Percentiles rank a stretch among this genome's conserved stretches.
Conservation (phyloP, 2,329 filamentous ascomycete species). For the Tetracladium maxilliforme region DNA sequence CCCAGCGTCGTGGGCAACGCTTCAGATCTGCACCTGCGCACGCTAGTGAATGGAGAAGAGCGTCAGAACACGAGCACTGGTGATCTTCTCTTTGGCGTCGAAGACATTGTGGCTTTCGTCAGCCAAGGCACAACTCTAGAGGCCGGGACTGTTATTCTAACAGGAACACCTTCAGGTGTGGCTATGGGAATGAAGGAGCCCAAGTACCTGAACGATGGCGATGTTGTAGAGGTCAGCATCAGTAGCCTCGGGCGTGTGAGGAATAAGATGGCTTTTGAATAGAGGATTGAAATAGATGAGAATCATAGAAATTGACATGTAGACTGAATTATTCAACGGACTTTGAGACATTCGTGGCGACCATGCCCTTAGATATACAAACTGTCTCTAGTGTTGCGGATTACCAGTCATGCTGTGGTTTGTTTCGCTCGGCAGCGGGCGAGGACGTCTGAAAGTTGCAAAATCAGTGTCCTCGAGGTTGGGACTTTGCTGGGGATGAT, state of each 20-base stretch:
- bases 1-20: neutral
- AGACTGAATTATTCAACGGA: no score
- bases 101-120: constrained; percentile 17
- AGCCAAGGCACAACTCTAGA: constrained; percentile 20
- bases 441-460: no score
- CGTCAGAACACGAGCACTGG: constrained; percentile 28
- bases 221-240: constrained; percentile 1
- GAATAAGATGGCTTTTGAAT: no score
- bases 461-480: no score
- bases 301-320: no score
- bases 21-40: constrained; percentile 24
- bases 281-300: no score
- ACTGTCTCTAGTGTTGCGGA: no score
- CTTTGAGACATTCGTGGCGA: no score
- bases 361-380: no score
- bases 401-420: no score
- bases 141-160: constrained; percentile 24
- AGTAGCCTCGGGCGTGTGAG: constrained; percentile 1
- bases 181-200: constrained; percentile 23
- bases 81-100: constrained; percentile 29
- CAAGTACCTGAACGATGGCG: constrained; percentile 3
- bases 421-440: no score
- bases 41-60: constrained; percentile 23
- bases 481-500: no score
- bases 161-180: constrained; percentile 23